Conservation (phyloP, 2,329 filamentous ascomycete genomes). For the Ciborinia camelliae region DNA sequence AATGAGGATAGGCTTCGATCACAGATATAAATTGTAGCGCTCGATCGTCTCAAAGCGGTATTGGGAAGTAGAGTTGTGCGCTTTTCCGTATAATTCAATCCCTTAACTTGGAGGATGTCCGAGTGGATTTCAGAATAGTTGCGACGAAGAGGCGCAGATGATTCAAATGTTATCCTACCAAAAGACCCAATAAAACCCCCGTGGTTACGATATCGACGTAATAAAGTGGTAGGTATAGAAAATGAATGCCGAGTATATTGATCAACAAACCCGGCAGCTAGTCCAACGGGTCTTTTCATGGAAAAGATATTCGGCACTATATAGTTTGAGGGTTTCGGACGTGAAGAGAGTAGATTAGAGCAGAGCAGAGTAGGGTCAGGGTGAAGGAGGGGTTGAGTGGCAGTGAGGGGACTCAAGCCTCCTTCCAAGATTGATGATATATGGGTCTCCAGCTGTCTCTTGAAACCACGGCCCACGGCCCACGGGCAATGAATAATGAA, state of each 20-base stretch:
- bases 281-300: slow-evolving; percentile 15
- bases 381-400: too few species aligned
- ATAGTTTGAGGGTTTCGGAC: too few species aligned
- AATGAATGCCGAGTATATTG: not conserved
- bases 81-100: slow-evolving; percentile 1
- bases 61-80: slow-evolving; percentile 5
- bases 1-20: slow-evolving; percentile 3
- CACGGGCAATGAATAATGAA: too few species aligned
- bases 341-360: too few species aligned
- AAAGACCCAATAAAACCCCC: not conserved
- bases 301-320: slow-evolving; percentile 2
- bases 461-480: too few species aligned
- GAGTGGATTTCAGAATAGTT: not conserved
- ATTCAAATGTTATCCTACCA: not conserved
- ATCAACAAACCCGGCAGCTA: not conserved
- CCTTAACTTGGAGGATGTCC: not conserved
- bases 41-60: slow-evolving; percentile 8
- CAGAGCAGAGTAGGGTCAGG: too few species aligned
- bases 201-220: not conserved
- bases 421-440: too few species aligned
- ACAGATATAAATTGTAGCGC: not conserved
- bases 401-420: too few species aligned
- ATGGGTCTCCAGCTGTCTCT: too few species aligned
- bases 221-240: not conserved
- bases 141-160: slow-evolving; percentile 14